Conservation (phyloP, 257 asterid genomes). For the Eustoma russellianum region DNA sequence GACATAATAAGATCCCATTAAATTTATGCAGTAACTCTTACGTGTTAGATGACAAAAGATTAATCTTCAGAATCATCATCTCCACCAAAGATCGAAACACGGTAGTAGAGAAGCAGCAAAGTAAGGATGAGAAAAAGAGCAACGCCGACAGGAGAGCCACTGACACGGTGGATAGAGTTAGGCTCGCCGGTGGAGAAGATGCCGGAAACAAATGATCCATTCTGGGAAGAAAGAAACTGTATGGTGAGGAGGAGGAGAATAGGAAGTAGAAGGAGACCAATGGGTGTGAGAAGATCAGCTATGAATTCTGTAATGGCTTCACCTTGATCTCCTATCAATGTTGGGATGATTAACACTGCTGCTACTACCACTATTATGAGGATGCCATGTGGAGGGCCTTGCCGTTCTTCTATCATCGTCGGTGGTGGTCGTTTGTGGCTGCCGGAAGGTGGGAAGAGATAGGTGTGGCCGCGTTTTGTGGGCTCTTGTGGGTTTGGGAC, state of each 20-base stretch:
- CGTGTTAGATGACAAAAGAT: too few species aligned
- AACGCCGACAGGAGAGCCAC: slow-evolving; percentile 94
- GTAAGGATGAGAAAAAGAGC: slow-evolving; percentile 57
- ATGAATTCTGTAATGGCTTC: slow-evolving; percentile 78
- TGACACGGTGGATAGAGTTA: slow-evolving; percentile 63
- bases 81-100: slow-evolving; percentile 76
- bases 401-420: slow-evolving; percentile 61
- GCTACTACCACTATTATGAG: slow-evolving; percentile 64
- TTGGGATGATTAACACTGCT: slow-evolving; percentile 46
- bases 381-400: slow-evolving; percentile 72
- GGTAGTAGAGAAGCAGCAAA: slow-evolving; percentile 55
- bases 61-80: slow-evolving; percentile 66
- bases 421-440: too few species aligned
- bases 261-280: slow-evolving; percentile 80
- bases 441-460: too few species aligned
- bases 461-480: too few species aligned
- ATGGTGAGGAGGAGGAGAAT: slow-evolving; percentile 59
- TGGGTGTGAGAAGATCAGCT: slow-evolving; percentile 67
- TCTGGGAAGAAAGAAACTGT: slow-evolving; percentile 80
- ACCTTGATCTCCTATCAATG: slow-evolving; percentile 69
- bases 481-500: too few species aligned
- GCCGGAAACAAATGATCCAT: slow-evolving; percentile 38
- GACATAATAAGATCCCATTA: too few species aligned
- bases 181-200: slow-evolving; percentile 64
- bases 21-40: too few species aligned